Percentiles rank a stretch among this genome's conserved stretches.
These are phyloP conservation scores for Cyanodermella asteris DNA, from an alignment of 2,329 filamentous ascomycete genomes.

Conservation along the genomic window DNA sequence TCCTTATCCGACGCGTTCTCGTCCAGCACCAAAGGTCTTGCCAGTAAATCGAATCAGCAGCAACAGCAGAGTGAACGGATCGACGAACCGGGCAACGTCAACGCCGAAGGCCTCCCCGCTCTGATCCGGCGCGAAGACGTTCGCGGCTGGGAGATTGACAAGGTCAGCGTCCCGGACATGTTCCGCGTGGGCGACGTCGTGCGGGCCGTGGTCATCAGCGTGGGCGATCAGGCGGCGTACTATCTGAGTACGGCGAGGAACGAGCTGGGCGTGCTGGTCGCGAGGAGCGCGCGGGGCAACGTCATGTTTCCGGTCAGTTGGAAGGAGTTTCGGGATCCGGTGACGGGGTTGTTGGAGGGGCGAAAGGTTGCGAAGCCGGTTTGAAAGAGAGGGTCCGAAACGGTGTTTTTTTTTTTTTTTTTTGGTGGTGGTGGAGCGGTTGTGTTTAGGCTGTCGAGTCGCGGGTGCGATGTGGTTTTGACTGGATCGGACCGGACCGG, in stretches of 20 bases:
- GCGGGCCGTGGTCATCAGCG: conserved; percentile 63
- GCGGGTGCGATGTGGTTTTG: too few relatives aligned
- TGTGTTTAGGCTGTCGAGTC: too few relatives aligned
- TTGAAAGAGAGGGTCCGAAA: conserved; percentile 25
- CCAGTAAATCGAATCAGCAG: too few relatives aligned
- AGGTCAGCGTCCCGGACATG: conserved; percentile 71
- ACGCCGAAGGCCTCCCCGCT: conserved; percentile 65
- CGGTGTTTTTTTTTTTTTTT: too few relatives aligned
- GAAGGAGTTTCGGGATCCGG: conserved; percentile 78
- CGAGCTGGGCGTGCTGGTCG: conserved; percentile 83
- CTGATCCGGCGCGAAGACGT: conserved; percentile 79
- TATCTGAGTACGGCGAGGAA: conserved; percentile 86
- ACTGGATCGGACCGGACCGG: too few relatives aligned
- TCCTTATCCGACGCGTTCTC: too few relatives aligned
- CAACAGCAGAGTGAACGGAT: too few relatives aligned
- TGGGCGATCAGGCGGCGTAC: conserved; percentile 88
- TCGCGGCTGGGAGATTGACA: conserved; percentile 85
- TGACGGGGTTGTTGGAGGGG: conserved; percentile 52
- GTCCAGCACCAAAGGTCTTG: too few relatives aligned
- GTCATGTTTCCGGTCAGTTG: conserved; percentile 85
- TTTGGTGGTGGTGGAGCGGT: too few relatives aligned
- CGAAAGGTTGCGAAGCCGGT: conserved; percentile 91
- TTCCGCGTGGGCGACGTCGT: conserved; percentile 90
- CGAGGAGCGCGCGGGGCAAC: conserved; percentile 67
- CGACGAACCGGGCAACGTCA: conserved; percentile 15